Evolutionary conservation across 2,329 filamentous ascomycete species (phyloP), one percentile per base, ranked within the genome.

Genomic region (Xylaria sp.): DNA sequence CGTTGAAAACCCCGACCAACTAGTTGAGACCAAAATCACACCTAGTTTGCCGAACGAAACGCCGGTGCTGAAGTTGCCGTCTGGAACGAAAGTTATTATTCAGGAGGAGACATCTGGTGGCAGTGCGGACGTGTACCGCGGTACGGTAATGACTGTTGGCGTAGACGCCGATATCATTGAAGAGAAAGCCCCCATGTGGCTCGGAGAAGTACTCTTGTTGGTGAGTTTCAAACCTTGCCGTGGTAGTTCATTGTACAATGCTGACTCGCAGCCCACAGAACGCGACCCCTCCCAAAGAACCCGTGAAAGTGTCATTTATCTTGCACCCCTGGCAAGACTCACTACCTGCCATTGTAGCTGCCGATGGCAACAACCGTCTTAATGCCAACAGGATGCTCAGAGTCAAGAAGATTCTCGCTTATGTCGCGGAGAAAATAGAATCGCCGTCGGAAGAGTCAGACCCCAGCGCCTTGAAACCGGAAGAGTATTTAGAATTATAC

Each of bases 341-440:
- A 25, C 79, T 98, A 54, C 92, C 93, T 0, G 85, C 84, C 56
- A 90, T 97, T 51, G 86, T 90, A 31, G 85, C 87, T 23, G 77
- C 87, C 3, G 93, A 96, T 72, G 90, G 89, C 54, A 96, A 94
- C 75, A 94, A 93, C 67, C 89, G 95, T 23, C 83, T 99, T 53
- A 99, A 98, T 74, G 95, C 95, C 10, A 99, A 98, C 73, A 87
- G 94, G 57, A 98, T 99, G 95, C 83, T 99, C 52, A 87, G 95
- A 47, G 92, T 96, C 3, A 94, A 92, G 79, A 99, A 99, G 81
- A 95, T 99, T 21, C 79, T 98, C 60, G 87, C 88, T 0, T 99
- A 99, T 71, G 87, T 99, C 17, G 92, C 93, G 1, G 95, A 99
- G 76, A 86, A 93, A 56, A 94, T 99, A 60, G 94, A 98, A 69